Conservation (phyloP, 768 basidiomycete genomes). For the Auriscalpium orientale region DNA sequence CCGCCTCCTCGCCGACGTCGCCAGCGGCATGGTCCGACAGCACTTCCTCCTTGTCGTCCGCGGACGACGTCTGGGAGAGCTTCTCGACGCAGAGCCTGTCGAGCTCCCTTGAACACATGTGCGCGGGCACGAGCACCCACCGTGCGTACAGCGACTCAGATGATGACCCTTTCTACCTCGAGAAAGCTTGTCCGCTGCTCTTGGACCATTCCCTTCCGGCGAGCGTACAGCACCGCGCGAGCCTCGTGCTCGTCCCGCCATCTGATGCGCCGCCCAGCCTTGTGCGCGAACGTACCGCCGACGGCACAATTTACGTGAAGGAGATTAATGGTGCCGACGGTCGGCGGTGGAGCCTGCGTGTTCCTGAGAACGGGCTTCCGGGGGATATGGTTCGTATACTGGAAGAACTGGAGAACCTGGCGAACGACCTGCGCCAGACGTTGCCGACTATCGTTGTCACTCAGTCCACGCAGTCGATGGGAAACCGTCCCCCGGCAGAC, state of each 20-base stretch:
- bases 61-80: not conserved
- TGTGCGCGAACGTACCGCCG: conserved; percentile 6
- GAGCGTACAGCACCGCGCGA: conserved; percentile 5
- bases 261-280: conserved; percentile 7
- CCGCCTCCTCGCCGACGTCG: not conserved
- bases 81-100: not conserved
- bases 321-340: conserved; percentile 13
- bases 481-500: not conserved
- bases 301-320: conserved; percentile 11
- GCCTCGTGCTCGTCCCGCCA: conserved; percentile 8
- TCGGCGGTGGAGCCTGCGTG: conserved; percentile 13
- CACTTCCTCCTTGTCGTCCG: not conserved
- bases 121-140: not conserved
- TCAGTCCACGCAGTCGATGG: conserved; percentile 8
- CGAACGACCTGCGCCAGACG: conserved; percentile 7
- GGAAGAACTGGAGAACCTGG: conserved; percentile 13
- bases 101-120: not conserved
- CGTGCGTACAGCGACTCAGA: not conserved
- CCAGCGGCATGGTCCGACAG: not conserved
- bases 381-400: conserved; percentile 13
- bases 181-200: not conserved
- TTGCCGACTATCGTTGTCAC: conserved; percentile 13
- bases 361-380: conserved; percentile 12
- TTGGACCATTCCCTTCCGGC: not conserved
- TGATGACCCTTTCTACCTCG: conserved; percentile 13